These are phyloP conservation scores for Ricinus communis DNA, from an alignment of 345 rosid genomes.

Conservation along the genomic window DNA sequence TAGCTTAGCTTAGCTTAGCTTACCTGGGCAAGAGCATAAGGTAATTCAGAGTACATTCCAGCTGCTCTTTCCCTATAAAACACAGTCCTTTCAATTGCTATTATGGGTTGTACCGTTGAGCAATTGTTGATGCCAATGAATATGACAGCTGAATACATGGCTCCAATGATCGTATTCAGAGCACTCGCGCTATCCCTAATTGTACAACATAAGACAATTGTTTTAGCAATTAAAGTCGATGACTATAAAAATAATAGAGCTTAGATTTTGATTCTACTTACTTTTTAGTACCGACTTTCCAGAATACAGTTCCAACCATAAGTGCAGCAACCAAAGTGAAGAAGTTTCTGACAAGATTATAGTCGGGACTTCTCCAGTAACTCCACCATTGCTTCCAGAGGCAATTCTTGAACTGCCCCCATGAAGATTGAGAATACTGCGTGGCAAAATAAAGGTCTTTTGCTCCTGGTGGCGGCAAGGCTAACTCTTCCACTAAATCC, in stretches of 20 bases:
- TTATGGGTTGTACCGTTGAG: conserved; percentile 59
- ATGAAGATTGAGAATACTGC: conserved; percentile 30
- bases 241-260: too few relatives aligned
- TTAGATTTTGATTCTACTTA: neutral
- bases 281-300: conserved; percentile 36
- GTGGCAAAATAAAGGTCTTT: conserved; percentile 34
- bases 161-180: conserved; percentile 60
- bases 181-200: conserved; percentile 43
- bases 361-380: conserved; percentile 49
- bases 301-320: conserved; percentile 36
- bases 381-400: conserved; percentile 46
- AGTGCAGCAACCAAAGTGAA: conserved; percentile 31
- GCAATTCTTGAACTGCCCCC: conserved; percentile 46
- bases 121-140: conserved; percentile 68
- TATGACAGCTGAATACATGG: conserved; percentile 59
- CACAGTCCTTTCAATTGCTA: conserved; percentile 64
- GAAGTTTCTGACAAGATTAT: conserved; percentile 35
- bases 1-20: neutral
- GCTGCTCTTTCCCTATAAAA: conserved; percentile 74
- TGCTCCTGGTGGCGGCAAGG: conserved; percentile 36
- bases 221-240: neutral
- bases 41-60: conserved; percentile 47
- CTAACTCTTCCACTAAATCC: conserved; percentile 29
- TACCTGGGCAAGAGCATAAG: conserved; percentile 50
- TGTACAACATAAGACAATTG: neutral